Percentiles rank a stretch among this genome's conserved stretches.
phyloP scores from a whole-genome alignment of 2,329 filamentous ascomycete genomes.

The Fusarium concolor region DNA sequence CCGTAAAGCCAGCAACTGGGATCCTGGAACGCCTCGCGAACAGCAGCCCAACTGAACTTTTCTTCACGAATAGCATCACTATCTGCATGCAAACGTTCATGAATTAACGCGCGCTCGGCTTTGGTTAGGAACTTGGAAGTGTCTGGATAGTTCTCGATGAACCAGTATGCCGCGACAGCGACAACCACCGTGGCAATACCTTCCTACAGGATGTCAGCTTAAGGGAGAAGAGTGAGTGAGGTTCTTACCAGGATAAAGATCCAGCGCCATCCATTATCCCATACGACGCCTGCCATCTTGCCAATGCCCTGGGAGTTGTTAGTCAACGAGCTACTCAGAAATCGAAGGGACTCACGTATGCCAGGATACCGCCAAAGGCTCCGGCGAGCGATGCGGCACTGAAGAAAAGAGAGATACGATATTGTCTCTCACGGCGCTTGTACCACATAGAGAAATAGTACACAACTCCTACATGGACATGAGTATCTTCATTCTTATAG shows the following conservation, averaged over 20 bases:
- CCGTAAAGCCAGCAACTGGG: constrained; percentile 80
- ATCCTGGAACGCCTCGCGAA: constrained; percentile 72
- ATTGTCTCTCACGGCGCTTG: constrained; percentile 64
- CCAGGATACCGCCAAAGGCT: constrained; percentile 67
- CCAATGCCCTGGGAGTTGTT: constrained; percentile 59
- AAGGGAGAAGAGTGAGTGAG: accelerated
- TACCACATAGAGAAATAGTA: constrained; percentile 68
- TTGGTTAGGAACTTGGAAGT: constrained; percentile 68
- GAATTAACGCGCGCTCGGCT: constrained; percentile 67
- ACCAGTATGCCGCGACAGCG: constrained; percentile 63
- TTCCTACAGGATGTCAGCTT: constrained; percentile 52
- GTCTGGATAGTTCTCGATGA: constrained; percentile 74
- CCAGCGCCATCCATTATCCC: constrained; percentile 66
- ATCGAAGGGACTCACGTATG: constrained; percentile 55
- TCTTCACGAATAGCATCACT: constrained; percentile 77
- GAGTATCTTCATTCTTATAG: background rate
- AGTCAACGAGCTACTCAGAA: background rate
- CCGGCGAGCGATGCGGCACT: constrained; percentile 65
- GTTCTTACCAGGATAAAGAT: constrained; percentile 67
- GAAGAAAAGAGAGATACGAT: constrained; percentile 67
- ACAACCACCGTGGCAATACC: constrained; percentile 67
- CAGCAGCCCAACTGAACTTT: constrained; percentile 74
- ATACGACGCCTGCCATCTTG: constrained; percentile 64
- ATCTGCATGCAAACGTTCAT: constrained; percentile 72
- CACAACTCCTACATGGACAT: constrained; percentile 47